These are phyloP conservation scores for Ceratobasidium sp. DNA, from an alignment of 1,284 basidiomycete genomes.

Conservation along the genomic window DNA sequence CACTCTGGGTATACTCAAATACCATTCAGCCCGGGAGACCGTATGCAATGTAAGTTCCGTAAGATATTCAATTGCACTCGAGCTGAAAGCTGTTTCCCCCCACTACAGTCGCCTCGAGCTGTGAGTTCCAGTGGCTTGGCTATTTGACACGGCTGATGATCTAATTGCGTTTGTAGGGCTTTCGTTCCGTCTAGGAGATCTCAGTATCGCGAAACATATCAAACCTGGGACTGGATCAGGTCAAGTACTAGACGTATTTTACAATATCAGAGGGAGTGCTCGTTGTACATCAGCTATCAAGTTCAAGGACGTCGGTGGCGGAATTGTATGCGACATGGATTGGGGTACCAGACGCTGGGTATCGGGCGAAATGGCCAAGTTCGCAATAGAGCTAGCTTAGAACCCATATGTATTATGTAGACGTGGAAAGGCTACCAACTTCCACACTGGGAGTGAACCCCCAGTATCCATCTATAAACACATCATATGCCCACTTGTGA, in stretches of 20 bases:
- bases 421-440: background rate
- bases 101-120: conserved; percentile 13
- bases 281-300: conserved; percentile 31
- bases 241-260: conserved; percentile 22
- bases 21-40: conserved; percentile 25
- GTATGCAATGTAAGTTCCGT: conserved; percentile 28
- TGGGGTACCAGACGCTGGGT: conserved; percentile 24
- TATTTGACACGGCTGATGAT: background rate
- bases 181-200: conserved; percentile 33
- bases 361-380: conserved; percentile 38
- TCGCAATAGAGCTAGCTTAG: background rate
- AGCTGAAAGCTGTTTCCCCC: background rate
- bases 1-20: conserved; percentile 33
- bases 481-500: background rate
- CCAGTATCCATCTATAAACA: background rate
- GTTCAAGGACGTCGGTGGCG: conserved; percentile 30
- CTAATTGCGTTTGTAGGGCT: conserved; percentile 15
- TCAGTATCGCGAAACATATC: conserved; percentile 24
- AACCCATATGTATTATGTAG: background rate
- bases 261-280: conserved; percentile 13
- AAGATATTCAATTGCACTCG: background rate
- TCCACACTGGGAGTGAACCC: conserved; percentile 13
- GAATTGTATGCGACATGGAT: conserved; percentile 37
- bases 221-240: conserved; percentile 18
- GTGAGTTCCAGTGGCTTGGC: background rate